Conservation (phyloP, 2,329 filamentous ascomycete species). For the Aspergillus eucalypticola region DNA sequence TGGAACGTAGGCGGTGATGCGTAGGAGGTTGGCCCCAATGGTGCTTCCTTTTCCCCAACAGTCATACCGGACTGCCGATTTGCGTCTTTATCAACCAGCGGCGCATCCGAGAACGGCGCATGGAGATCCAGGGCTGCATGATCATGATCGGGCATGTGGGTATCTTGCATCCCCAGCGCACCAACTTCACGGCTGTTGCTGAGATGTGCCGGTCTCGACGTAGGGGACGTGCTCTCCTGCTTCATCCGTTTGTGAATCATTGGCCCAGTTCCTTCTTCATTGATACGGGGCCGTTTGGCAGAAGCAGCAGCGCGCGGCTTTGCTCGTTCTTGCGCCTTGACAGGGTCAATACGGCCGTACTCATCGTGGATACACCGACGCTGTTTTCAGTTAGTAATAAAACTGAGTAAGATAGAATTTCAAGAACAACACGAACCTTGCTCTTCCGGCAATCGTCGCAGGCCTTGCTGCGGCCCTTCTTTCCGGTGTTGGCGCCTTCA, state of each 20-base stretch:
- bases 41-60: conserved; percentile 21
- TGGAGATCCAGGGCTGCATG: conserved; percentile 13
- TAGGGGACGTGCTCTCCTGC: conserved; percentile 35
- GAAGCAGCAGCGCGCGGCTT: conserved; percentile 59
- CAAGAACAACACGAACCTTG: conserved; percentile 53
- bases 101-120: background rate
- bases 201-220: conserved; percentile 25
- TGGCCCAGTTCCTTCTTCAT: conserved; percentile 39
- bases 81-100: conserved; percentile 11
- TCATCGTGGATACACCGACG: conserved; percentile 68
- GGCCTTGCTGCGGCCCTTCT: conserved; percentile 63
- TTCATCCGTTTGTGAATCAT: conserved; percentile 36
- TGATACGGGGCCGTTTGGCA: conserved; percentile 54
- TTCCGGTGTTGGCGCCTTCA: conserved; percentile 43
- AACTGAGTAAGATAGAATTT: background rate
- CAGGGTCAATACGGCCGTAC: conserved; percentile 62
- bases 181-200: conserved; percentile 20
- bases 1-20: conserved; percentile 42
- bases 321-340: conserved; percentile 63
- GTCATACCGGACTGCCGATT: conserved; percentile 18
- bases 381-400: conserved; percentile 40
- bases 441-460: conserved; percentile 68
- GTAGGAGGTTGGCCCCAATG: conserved; percentile 33
- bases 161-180: conserved; percentile 16
- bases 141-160: conserved; percentile 16